Evolutionary conservation across 352 stramenopile genomes (phyloP), one percentile per base, ranked within the genome.

Genomic region (Pythium aphanidermatum): DNA sequence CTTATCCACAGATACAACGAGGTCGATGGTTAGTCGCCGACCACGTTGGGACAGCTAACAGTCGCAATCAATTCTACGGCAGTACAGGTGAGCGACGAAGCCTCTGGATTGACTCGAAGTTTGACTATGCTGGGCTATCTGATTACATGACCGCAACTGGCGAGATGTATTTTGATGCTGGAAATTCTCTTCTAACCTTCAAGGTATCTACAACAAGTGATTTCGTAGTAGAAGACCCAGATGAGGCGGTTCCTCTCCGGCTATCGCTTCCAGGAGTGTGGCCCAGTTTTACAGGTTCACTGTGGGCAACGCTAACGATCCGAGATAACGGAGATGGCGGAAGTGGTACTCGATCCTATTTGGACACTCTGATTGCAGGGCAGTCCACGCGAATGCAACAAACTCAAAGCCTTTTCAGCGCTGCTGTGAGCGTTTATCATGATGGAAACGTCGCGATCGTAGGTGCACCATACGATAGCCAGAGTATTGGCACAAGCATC

Each of bases 211-310:
- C 91, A 28, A 98, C 82, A 2, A 78, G 81, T 47, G 94, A 98
- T 45, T 70, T 66, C 24, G 84, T 98, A 3, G 68, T 95, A 0
- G 94, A 98, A 54, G 78, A 80, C 4, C 89, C 91, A 0, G 79
- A 97, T 32, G 95, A 98, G 60, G 92, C 70, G 5, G 57, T 97
- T 4, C 88, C 84, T 26, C 60, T 98, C 25, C 76, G 91, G 2
- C 62, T 98, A 12, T 96, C 90, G 35, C 52, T 97, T 4, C 86
- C 87, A 28, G 92, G 95, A 27, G 86, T 98, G 41, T 97, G 94
- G 77, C 84, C 95, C 5, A 96, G 73, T 24, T 78, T 76, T 6
- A 73, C 83, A 5, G 93, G 93, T 11, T 58, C 79, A 30, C 70
- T 98, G 3, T 96, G 86, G 63, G 76, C 86, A 4, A 75, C 69